Conservation (phyloP, 805 yeast species). For the Teunomyces gatunensis region DNA sequence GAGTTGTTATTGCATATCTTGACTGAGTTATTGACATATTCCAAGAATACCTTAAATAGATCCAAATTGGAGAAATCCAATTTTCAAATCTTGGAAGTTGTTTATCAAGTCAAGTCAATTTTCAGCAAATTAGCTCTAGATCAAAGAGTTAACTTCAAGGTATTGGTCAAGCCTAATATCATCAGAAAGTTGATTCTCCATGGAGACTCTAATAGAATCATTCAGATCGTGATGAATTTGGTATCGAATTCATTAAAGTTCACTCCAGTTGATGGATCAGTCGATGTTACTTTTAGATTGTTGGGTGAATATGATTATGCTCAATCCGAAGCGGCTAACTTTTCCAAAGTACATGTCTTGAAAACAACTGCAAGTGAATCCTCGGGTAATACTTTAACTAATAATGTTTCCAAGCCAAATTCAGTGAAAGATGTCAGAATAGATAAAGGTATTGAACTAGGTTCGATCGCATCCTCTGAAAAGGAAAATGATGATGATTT, state of each 20-base stretch:
- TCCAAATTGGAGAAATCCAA: slow-evolving; percentile 80
- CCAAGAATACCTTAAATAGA: slow-evolving; percentile 85
- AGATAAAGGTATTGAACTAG: background rate
- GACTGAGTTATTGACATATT: slow-evolving; percentile 86
- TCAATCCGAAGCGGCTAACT: slow-evolving; percentile 42
- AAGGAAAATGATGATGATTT: slow-evolving; percentile 16
- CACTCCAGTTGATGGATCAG: slow-evolving; percentile 85
- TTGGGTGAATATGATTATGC: slow-evolving; percentile 64
- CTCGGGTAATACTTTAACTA: background rate
- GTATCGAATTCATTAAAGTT: slow-evolving; percentile 90
- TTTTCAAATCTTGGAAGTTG: slow-evolving; percentile 76
- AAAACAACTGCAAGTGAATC: slow-evolving; percentile 16
- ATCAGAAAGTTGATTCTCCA: slow-evolving; percentile 62
- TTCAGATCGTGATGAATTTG: slow-evolving; percentile 89
- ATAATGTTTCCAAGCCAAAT: background rate
- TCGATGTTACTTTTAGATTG: slow-evolving; percentile 59
- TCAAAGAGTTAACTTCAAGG: slow-evolving; percentile 66
- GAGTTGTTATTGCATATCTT: slow-evolving; percentile 84
- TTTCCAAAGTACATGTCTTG: slow-evolving; percentile 43
- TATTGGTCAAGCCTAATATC: slow-evolving; percentile 60
- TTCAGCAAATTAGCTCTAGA: slow-evolving; percentile 78
- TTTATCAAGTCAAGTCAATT: slow-evolving; percentile 80
- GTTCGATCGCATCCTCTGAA: background rate
- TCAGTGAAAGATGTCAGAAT: background rate
- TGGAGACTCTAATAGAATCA: slow-evolving; percentile 88